Percentiles rank a stretch among this genome's conserved stretches.
Conservation (phyloP, 2,329 filamentous ascomycete species). For the Raffaelea albimanens region DNA sequence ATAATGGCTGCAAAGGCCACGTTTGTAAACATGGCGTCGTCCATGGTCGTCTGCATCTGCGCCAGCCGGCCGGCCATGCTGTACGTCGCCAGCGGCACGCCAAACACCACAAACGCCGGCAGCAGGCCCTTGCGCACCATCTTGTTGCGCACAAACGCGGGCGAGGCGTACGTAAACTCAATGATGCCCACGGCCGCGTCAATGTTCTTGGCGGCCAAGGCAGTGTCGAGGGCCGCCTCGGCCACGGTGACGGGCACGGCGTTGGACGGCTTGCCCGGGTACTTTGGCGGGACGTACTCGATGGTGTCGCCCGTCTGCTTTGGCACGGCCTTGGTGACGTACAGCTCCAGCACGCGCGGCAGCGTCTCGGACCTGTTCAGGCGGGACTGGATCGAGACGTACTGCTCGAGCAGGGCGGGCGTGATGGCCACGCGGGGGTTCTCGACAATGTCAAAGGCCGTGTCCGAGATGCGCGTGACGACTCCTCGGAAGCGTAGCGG, state of each 20-base stretch:
- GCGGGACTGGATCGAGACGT: conserved; percentile 66
- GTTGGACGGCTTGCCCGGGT: conserved; percentile 58
- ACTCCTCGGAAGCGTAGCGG: conserved; percentile 27
- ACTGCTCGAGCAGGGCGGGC: conserved; percentile 58
- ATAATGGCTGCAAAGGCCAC: conserved; percentile 73
- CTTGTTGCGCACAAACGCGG: conserved; percentile 59
- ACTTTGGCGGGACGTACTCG: conserved; percentile 45
- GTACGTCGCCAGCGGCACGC: conserved; percentile 60
- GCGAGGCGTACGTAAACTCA: conserved; percentile 56
- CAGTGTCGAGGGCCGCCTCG: conserved; percentile 64
- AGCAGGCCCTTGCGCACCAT: conserved; percentile 54
- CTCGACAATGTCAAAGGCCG: conserved; percentile 60
- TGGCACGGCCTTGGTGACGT: conserved; percentile 72
- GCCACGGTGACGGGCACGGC: conserved; percentile 66
- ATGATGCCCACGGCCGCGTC: conserved; percentile 68
- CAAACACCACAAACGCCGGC: conserved; percentile 44
- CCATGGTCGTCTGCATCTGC: conserved; percentile 64
- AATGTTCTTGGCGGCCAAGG: conserved; percentile 71
- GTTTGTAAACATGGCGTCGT: conserved; percentile 61
- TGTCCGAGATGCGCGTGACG: conserved; percentile 42
- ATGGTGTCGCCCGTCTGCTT: conserved; percentile 40
- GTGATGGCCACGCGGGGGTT: conserved; percentile 76
- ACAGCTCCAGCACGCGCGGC: conserved; percentile 71
- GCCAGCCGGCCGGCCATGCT: conserved; percentile 59
- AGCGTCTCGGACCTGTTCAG: conserved; percentile 67